phyloP scores from a whole-genome alignment of 2,329 filamentous ascomycete species.

The Hypoxylon sp. region DNA sequence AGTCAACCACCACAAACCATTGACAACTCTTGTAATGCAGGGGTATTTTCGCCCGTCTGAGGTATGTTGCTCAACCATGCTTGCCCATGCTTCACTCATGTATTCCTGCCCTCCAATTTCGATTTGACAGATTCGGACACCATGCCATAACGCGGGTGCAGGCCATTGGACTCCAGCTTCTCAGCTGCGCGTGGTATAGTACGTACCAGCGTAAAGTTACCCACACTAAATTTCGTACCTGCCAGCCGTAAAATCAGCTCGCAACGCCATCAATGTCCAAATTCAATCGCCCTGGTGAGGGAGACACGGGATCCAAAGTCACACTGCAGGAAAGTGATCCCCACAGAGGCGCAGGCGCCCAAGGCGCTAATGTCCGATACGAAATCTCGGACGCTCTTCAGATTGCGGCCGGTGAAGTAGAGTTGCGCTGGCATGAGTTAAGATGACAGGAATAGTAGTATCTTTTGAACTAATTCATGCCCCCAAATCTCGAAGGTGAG shows the following conservation, averaged over 20 bases:
- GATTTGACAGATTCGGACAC: slow-evolving; percentile 27
- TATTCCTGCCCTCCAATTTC: slow-evolving; percentile 14
- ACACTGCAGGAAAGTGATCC: slow-evolving; percentile 54
- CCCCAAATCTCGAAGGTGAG: neutral
- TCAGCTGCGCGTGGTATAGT: slow-evolving; percentile 28
- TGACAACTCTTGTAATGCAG: neutral
- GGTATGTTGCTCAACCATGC: slow-evolving; percentile 44
- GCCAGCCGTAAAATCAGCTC: slow-evolving; percentile 16
- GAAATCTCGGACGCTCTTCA: slow-evolving; percentile 9
- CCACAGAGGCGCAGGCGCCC: slow-evolving; percentile 10
- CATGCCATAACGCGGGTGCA: slow-evolving; percentile 23
- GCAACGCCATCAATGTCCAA: slow-evolving; percentile 40
- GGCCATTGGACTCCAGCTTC: neutral
- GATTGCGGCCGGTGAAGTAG: slow-evolving; percentile 37
- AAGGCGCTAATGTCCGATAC: slow-evolving; percentile 12
- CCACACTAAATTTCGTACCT: slow-evolving; percentile 43
- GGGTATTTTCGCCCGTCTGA: slow-evolving; percentile 36
- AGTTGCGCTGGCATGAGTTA: slow-evolving; percentile 6
- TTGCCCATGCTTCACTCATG: slow-evolving; percentile 36
- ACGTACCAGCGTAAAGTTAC: slow-evolving; percentile 52
- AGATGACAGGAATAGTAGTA: neutral
- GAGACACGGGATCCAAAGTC: slow-evolving; percentile 58
- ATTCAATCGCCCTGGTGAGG: slow-evolving; percentile 54
- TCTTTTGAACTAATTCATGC: neutral
- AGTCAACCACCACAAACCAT: neutral